Evolutionary conservation across 2,329 filamentous ascomycete species (phyloP), one percentile per base, ranked within the genome.

Genomic region (Fusarium sp.): DNA sequence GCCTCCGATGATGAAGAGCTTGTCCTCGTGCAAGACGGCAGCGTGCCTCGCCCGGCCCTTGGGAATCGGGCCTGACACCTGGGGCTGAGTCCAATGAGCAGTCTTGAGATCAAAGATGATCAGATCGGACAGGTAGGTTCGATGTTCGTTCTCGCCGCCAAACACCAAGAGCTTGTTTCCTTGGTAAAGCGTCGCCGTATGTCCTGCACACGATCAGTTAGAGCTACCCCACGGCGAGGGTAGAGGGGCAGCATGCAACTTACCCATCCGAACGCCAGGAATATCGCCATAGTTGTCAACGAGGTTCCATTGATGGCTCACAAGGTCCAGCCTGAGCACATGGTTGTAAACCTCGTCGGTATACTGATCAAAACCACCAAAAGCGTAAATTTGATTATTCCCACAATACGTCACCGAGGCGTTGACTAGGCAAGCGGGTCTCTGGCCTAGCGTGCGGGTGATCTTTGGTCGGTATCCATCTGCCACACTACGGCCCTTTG

Each of bases 321-420:
- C 86, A 68, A 99, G 86, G 78, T 99, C 94, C 56, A 99, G 83
- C 74, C 89, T 90, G 69, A 99, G 84, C 42, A 99, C 96, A 82
- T 99, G 96, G 77, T 99, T 99, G 82, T 99, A 99, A 16, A 99
- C 92, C 83, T 99, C 96, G 79, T 99, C 96, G 0, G 96, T 99
- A 78, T 97, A 98, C 80, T 98, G 95, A 77, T 99, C 96, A 77
- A 99, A 99, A 16, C 96, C 96, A 44, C 96, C 96, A 83, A 99
- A 99, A 10, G 95, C 96, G 80, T 96, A 98, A 74, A 99, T 98
- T 80, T 96, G 90, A 78, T 98, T 96, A 81, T 97, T 96, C 64
- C 94, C 94, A 76, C 96, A 97, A 79, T 97, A 97, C n/a, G 96
- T 99, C 65, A 98, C 95, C 1, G 96, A 98, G 57, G 96, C 96